Percentiles rank a stretch among this genome's conserved stretches.
These are phyloP conservation scores for Fusarium sp. DNA, from an alignment of 2,329 filamentous ascomycete genomes.

Conservation along the genomic window DNA sequence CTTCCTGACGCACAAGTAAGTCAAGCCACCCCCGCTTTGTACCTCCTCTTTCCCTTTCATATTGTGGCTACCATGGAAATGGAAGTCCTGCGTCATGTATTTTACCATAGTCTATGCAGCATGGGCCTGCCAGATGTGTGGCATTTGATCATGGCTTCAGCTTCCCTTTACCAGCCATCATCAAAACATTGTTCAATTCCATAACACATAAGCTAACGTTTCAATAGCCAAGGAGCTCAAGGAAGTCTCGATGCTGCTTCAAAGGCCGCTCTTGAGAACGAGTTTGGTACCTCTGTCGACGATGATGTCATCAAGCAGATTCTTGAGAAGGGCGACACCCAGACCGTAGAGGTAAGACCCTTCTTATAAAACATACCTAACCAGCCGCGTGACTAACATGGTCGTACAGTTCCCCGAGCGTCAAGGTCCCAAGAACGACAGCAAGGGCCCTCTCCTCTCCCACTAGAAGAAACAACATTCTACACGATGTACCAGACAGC, in stretches of 20 bases:
- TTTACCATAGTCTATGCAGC: neutral
- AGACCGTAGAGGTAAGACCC: slow-evolving; percentile 66
- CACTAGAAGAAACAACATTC: slow-evolving; percentile 51
- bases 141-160: neutral
- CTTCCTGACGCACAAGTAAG: slow-evolving; percentile 87
- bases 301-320: slow-evolving; percentile 88
- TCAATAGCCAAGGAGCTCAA: slow-evolving; percentile 81
- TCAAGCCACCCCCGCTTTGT: slow-evolving; percentile 52
- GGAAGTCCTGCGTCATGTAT: neutral
- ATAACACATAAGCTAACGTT: slow-evolving; percentile 22
- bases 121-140: neutral
- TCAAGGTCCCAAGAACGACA: slow-evolving; percentile 65
- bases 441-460: slow-evolving; percentile 57
- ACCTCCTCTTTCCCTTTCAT: neutral
- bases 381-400: slow-evolving; percentile 6
- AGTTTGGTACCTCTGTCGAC: slow-evolving; percentile 85
- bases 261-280: slow-evolving; percentile 79
- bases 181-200: neutral
- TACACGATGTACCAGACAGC: slow-evolving; percentile 9
- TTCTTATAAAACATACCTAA: neutral
- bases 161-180: neutral
- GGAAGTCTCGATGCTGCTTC: slow-evolving; percentile 82
- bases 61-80: neutral
- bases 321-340: slow-evolving; percentile 77
- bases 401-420: slow-evolving; percentile 62